Evolutionary conservation across 2,329 filamentous ascomycete species (phyloP), one percentile per base, ranked within the genome.

Genomic region (Purpureocillium takamizusanense): DNA sequence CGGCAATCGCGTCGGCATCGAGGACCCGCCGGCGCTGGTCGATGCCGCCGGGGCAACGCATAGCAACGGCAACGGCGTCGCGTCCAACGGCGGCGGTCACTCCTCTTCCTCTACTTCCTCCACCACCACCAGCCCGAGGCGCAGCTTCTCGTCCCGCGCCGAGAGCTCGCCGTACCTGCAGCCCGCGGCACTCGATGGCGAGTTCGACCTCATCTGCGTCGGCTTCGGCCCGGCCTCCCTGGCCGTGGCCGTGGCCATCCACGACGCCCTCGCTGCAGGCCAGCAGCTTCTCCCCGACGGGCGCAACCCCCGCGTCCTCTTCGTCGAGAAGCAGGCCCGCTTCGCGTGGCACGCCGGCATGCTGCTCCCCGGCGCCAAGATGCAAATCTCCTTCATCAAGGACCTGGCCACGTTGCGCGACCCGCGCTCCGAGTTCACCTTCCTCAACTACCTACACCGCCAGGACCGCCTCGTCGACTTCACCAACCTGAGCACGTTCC

Each of bases 341-440:
- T 97, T 97, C 55, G 78, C 84, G 42, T 97, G 90, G 90, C 90
- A 97, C 61, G 81, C 87, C 1, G 90, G 90, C 42, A 97, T 97
- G 90, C 78, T 95, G 42, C 75, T 97, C 3, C 86, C 88, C 0
- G 89, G 88, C 5, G 86, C 89, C 37, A 88, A 84, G 65, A 97
- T 97, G 90, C 90, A 97, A 59, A 97, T 97, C 51, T 94, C 86
- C 9, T 97, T 95, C 67, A 75, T 97, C 66, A 97, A 97, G 66
- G 90, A 97, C 57, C 76, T 97, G 60, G 90, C 90, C 4, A 92
- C 86, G 4, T 71, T 95, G 49, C 76, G 90, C 41, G 81, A 97
- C 57, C 90, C 90, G 7, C 78, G 83, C 46, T 94, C 86, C 48
- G 76, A 88, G 52, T 97, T 97, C 62, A 97, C 90, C 12, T 97